phyloP scores from a whole-genome alignment of 495 filamentous ascomycete species.

The Diplogelasinospora grovesii region DNA sequence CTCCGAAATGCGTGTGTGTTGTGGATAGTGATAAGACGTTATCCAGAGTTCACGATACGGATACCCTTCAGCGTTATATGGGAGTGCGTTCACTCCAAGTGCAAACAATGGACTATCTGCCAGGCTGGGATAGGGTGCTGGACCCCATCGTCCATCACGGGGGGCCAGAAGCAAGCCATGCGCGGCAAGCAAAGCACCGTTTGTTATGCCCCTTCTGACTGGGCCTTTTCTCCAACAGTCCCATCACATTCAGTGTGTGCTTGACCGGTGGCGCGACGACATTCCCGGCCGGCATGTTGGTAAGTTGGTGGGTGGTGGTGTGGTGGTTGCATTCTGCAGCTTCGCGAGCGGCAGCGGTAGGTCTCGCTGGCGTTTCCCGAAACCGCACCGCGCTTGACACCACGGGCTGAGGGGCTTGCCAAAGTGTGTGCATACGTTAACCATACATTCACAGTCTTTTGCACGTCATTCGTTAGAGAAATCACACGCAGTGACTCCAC shows the following conservation, averaged over 20 bases:
- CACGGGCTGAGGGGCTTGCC: neutral
- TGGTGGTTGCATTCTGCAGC: constrained; percentile 7
- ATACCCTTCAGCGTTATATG: too few relatives aligned
- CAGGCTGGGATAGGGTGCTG: too few relatives aligned
- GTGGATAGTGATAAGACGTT: too few relatives aligned
- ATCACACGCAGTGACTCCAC: too few relatives aligned
- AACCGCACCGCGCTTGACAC: constrained; percentile 11
- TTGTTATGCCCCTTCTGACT: too few relatives aligned
- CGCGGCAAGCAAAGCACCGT: constrained; percentile 13
- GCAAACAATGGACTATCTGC: too few relatives aligned
- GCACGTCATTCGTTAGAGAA: neutral
- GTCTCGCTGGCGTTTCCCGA: constrained; percentile 10
- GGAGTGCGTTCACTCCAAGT: too few relatives aligned
- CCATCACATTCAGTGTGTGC: neutral
- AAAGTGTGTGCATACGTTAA: neutral
- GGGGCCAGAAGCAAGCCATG: too few relatives aligned
- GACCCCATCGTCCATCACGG: too few relatives aligned
- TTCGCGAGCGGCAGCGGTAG: constrained; percentile 6
- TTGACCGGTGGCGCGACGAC: neutral
- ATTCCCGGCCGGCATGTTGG: neutral
- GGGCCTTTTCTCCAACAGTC: too few relatives aligned
- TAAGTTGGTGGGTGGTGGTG: neutral
- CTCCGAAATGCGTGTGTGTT: too few relatives aligned
- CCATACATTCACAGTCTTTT: neutral
- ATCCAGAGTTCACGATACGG: too few relatives aligned